These are phyloP conservation scores for Nidularia pulvinata DNA, from an alignment of 768 basidiomycete species.

Conservation along the genomic window DNA sequence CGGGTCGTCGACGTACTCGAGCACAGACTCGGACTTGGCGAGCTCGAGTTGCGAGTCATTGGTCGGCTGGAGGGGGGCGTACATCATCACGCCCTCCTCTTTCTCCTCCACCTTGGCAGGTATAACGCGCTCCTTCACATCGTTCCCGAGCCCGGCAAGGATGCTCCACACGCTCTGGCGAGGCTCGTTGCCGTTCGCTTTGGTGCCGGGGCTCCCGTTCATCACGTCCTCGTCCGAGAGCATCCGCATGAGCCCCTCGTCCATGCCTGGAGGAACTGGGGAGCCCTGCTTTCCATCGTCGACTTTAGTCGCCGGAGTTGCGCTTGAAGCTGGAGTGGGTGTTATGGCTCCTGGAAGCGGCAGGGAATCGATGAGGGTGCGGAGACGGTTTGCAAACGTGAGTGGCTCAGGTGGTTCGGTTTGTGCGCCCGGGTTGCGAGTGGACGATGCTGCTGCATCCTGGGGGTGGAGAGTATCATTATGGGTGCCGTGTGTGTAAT, in stretches of 20 bases:
- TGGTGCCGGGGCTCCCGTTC: slow-evolving; percentile 43
- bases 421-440: not conserved
- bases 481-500: too few relatives aligned
- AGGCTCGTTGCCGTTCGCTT: slow-evolving; percentile 14
- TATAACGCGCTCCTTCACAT: slow-evolving; percentile 12
- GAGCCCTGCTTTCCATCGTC: slow-evolving; percentile 24
- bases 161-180: slow-evolving; percentile 58
- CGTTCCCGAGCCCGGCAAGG: slow-evolving; percentile 45
- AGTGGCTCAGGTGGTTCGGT: slow-evolving; percentile 24
- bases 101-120: slow-evolving; percentile 32
- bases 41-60: slow-evolving; percentile 66
- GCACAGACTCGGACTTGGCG: slow-evolving; percentile 60
- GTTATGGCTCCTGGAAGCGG: slow-evolving; percentile 25
- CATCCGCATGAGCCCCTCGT: slow-evolving; percentile 45
- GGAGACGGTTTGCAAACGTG: slow-evolving; percentile 33
- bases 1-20: slow-evolving; percentile 39
- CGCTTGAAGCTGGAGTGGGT: slow-evolving; percentile 6
- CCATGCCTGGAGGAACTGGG: slow-evolving; percentile 40
- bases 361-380: slow-evolving; percentile 31
- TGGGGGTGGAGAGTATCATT: not conserved
- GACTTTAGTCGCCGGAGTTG: slow-evolving; percentile 7
- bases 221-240: slow-evolving; percentile 64
- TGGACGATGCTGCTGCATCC: not conserved
- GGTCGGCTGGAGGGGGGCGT: slow-evolving; percentile 65
- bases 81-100: slow-evolving; percentile 73